A percentile compares a stretch with the other conserved stretches of the same genome.
Evolutionary conservation across 306 rosid species (phyloP).

Genomic region (Fagus sylvatica): DNA sequence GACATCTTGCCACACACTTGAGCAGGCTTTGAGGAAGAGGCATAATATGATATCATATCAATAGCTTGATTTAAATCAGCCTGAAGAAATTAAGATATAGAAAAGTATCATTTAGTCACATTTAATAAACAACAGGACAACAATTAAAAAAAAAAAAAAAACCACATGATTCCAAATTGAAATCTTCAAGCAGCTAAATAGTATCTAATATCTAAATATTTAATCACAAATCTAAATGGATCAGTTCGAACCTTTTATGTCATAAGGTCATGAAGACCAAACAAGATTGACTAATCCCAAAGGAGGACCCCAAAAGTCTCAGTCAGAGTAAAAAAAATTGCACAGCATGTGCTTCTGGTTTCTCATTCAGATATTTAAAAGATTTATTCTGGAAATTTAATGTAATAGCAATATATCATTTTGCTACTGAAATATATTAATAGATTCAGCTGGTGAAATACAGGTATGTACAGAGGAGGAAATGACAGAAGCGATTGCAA

Average conservation of each 20-base stretch:
- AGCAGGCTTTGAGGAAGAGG: too few species aligned
- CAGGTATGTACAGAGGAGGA: conserved; percentile 80
- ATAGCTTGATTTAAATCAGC: too few species aligned
- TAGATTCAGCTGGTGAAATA: conserved; percentile 5
- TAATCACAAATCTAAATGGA: too few species aligned
- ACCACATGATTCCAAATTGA: not conserved
- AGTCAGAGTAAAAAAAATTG: not conserved
- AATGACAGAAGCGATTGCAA: conserved; percentile 58
- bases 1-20: too few species aligned
- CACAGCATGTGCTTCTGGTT: not conserved
- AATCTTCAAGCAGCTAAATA: too few species aligned
- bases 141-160: too few species aligned
- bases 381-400: not conserved
- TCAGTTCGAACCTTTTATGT: too few species aligned
- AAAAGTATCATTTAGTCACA: too few species aligned
- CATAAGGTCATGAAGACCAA: too few species aligned
- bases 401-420: not conserved
- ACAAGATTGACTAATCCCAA: not conserved
- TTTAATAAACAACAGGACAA: too few species aligned
- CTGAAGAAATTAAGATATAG: too few species aligned
- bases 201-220: not conserved
- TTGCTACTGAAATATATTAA: conserved; percentile 1
- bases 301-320: not conserved
- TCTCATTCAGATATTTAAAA: not conserved
- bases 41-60: too few species aligned